Base-by-base conservation (phyloP, 345 rosid genomes). In the Sonneratia alba region DNA sequence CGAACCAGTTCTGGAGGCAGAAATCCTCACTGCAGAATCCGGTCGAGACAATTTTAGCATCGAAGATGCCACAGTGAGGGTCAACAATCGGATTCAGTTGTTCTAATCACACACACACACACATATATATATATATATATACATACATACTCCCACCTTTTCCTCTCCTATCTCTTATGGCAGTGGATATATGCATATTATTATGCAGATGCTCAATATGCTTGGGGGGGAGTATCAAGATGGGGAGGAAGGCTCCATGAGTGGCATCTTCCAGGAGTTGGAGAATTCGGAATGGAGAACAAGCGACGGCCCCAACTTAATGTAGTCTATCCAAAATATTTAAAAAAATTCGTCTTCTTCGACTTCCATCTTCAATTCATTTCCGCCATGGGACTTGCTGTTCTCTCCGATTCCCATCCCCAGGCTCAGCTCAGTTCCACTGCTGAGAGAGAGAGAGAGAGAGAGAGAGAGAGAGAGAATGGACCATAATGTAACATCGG, bases 201-300 rank as follows among this genome's bases (percentile, higher is more conserved):
- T 64, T 40, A 4, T 67, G 71, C 81, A 89, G 94, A 72, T 89
- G 94, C 74, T 81, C 94, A 0, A 89, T 89, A 73, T 89, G 91
- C 61, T 75, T 87, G 47, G 91, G 47, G 91, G 88, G 48, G 89
- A 87, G 71, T 89, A 89, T 81, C 83, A 83, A 71, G 91, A 89
- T 81, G 82, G 79, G 79, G 87, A 89, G 69, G 80, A 4, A 22
- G 36, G 64, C 12, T 22, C 14, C 64, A 24, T 2, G 13, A 59
- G 21, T 59, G 64, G 64, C 64, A n/a, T 59, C 64, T 22, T 59
- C 64, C 34, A n/a, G 64, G 36, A 22, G 12, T 7, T 6, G 32
- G 64, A 59, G 64, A 59, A 22, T 24, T 59, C 64, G 21, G 64
- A 59, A 59, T 1, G 36, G 34, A 59, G 34, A 34, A 59, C 36